phyloP scores from a whole-genome alignment of 78 protist species.

The Polysphondylium violaceum region DNA sequence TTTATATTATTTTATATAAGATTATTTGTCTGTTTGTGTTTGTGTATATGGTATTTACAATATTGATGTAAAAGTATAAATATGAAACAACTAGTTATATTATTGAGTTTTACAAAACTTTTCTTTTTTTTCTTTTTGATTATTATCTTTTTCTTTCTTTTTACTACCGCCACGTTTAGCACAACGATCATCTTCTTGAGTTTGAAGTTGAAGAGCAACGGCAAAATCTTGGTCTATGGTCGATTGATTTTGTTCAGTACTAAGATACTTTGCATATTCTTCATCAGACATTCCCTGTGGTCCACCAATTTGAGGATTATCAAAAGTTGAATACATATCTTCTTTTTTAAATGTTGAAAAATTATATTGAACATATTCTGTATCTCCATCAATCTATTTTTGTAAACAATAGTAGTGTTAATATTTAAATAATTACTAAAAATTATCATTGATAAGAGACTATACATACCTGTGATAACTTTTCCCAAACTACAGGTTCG shows the following conservation, averaged over 20 bases:
- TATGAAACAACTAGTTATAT: too few species aligned
- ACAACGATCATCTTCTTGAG: slow-evolving; percentile 22
- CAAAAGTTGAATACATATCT: slow-evolving; percentile 53
- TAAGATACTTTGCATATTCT: slow-evolving; percentile 45
- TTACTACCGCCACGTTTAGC: neutral
- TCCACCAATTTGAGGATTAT: neutral
- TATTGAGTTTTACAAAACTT: slow-evolving; percentile 41
- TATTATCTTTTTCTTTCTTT: slow-evolving; percentile 10
- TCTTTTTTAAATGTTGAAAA: slow-evolving; percentile 19
- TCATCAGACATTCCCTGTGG: slow-evolving; percentile 42
- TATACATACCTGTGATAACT: slow-evolving; percentile 34
- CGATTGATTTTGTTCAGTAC: neutral
- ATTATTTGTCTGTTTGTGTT: too few species aligned
- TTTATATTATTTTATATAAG: too few species aligned
- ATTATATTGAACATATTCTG: slow-evolving; percentile 15
- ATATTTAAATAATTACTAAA: neutral
- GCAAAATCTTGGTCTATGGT: slow-evolving; percentile 23
- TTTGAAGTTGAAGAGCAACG: slow-evolving; percentile 45
- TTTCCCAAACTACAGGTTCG: slow-evolving; percentile 82
- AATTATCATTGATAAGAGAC: neutral
- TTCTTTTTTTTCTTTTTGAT: neutral
- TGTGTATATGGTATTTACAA: too few species aligned
- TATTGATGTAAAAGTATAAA: too few species aligned
- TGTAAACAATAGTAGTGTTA: neutral
- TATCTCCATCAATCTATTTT: slow-evolving; percentile 57